phyloP scores from a whole-genome alignment of 495 filamentous ascomycete genomes.

The Clohesyomyces aquaticus region DNA sequence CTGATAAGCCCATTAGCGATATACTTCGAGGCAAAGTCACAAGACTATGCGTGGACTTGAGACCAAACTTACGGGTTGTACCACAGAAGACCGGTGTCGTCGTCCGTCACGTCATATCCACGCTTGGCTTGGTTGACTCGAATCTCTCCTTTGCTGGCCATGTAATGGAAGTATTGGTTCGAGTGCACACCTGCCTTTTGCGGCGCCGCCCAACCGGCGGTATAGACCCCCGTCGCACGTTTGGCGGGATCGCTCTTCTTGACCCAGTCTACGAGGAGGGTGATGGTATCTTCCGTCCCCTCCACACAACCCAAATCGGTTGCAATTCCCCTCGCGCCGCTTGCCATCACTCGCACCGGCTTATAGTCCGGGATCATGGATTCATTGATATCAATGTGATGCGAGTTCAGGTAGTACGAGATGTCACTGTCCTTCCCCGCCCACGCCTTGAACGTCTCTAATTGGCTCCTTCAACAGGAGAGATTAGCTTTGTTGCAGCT shows the following conservation, averaged over 20 bases:
- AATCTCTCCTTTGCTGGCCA: conserved; percentile 82
- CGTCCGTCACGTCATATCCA: conserved; percentile 90
- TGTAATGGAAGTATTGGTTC: conserved; percentile 95
- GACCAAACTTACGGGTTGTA: conserved; percentile 65
- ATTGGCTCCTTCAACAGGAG: conserved; percentile 52
- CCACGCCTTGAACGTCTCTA: conserved; percentile 97
- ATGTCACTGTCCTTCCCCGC: conserved; percentile 90
- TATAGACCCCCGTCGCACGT: conserved; percentile 87
- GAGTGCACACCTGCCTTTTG: conserved; percentile 89
- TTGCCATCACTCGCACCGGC: conserved; percentile 78
- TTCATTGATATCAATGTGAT: conserved; percentile 89
- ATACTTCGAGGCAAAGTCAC: not conserved
- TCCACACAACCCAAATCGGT: conserved; percentile 74
- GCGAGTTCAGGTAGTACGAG: conserved; percentile 91
- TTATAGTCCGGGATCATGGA: conserved; percentile 82
- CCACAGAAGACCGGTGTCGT: conserved; percentile 73
- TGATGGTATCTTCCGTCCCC: conserved; percentile 91
- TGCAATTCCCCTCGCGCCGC: conserved; percentile 72
- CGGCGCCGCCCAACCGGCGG: conserved; percentile 91
- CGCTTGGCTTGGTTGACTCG: conserved; percentile 91
- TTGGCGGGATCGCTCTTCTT: conserved; percentile 67
- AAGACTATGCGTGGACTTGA: not conserved
- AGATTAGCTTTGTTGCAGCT: not conserved
- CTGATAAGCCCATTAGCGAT: conserved; percentile 4
- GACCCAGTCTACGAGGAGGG: conserved; percentile 83